Conservation (phyloP, 208 protist species). For the Naegleria gruberi region DNA sequence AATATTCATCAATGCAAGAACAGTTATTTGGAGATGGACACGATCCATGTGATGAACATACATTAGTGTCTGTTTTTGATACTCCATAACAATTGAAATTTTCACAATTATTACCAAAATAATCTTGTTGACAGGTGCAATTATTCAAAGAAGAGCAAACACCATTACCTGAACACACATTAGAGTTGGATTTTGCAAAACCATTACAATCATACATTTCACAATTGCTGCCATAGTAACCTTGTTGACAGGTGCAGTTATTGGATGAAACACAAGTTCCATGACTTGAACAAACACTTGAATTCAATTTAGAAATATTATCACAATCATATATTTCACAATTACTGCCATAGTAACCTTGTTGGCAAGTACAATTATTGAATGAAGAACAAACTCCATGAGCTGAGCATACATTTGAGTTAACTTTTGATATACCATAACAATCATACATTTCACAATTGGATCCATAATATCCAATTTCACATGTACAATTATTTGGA, state of each 20-base stretch:
- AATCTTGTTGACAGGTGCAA: background rate
- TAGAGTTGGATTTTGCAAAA: too few species aligned
- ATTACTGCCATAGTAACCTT: background rate
- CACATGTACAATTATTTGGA: background rate
- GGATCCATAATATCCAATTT: background rate
- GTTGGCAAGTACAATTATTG: background rate
- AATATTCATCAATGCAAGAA: too few species aligned
- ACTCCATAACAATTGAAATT: background rate
- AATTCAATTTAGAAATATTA: background rate
- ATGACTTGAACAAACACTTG: background rate
- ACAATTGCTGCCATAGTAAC: background rate
- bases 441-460: background rate
- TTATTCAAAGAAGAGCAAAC: too few species aligned
- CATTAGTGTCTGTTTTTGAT: background rate
- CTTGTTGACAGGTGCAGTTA: background rate
- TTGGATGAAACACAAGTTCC: background rate
- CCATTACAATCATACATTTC: too few species aligned
- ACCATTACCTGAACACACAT: too few species aligned
- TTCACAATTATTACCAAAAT: background rate
- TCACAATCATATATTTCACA: background rate
- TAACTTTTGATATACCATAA: background rate
- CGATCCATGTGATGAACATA: background rate
- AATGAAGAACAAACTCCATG: background rate
- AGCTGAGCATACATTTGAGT: background rate
- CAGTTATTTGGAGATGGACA: background rate